Base-by-base conservation (phyloP, 495 filamentous ascomycete species). In the Xylaria sp. region DNA sequence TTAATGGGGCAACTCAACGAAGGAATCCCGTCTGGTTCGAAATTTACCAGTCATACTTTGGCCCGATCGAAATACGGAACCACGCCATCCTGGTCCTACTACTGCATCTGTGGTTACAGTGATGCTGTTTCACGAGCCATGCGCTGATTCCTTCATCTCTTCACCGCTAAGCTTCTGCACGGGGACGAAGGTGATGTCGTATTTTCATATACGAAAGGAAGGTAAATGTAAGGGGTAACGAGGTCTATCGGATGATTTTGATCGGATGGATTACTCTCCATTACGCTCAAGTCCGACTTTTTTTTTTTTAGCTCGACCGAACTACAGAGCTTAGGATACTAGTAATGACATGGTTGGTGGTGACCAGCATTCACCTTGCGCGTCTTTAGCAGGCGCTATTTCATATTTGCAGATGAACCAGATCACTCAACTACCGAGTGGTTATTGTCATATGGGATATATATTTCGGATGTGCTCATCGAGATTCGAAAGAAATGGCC, bases 251-350 rank as follows among this genome's bases (percentile, higher is more conserved):
- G 26, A 55, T 29, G 52, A 31, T 5, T 3, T 11, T 9, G 0
- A 55, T 31, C 26, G 12, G 26, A 55, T 24, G 26, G 21, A 37
- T 69, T 61, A 41, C 53, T 61, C 46, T 44, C 35, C 29, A 59
- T 44, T 37, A 21, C 14, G 21, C 3, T 52, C 1, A 26, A 52
- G 21, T 26, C 21, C 11, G n/a, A 0, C 19, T 50, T 52, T 11
- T 52, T 50, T 52, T 11, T 52, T 52, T 52, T 3, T 5, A 52
- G 12, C 48, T 52, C 24, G 24, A 21, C 21, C 24, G 6, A 55
- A 55, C 12, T 55, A 55, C 31, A 29, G 52, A 31, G 26, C 52
- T 31, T 55, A 14, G 5, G 52, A 29, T 31, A 29, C 26, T 17
- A 55, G 26, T 55, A 17, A 55, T 12, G 26, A 7, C 26, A 55